phyloP scores from a whole-genome alignment of 2,329 filamentous ascomycete species.

The Neonectria sp. region DNA sequence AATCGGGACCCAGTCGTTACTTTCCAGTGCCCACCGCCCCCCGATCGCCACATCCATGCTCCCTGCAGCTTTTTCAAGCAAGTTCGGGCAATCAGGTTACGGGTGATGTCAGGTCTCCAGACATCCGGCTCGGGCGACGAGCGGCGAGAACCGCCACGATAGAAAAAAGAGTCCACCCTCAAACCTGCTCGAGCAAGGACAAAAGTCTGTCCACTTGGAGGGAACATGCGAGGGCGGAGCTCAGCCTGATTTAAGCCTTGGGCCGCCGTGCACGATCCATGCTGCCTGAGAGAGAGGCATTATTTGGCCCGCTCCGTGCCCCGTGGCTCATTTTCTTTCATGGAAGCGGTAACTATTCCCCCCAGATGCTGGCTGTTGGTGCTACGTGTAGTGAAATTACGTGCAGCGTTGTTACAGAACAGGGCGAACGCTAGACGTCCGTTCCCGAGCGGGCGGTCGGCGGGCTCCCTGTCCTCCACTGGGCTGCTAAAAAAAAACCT shows the following conservation, averaged over 20 bases:
- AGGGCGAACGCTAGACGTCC: conserved; percentile 18
- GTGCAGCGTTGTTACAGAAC: not conserved
- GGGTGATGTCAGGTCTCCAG: conserved; percentile 48
- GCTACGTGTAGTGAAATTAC: not conserved
- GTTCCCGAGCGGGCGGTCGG: conserved; percentile 28
- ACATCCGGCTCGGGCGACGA: conserved; percentile 29
- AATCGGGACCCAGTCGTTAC: conserved; percentile 31
- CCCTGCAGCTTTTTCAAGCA: conserved; percentile 25
- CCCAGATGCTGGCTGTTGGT: not conserved
- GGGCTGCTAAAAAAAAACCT: conserved; percentile 21
- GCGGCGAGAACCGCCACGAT: conserved; percentile 16
- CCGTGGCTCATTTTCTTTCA: conserved; percentile 13
- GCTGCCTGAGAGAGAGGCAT: conserved; percentile 15
- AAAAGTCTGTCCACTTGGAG: conserved; percentile 1
- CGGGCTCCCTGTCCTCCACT: not conserved
- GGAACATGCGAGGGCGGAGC: not conserved
- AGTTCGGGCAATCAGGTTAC: conserved; percentile 34
- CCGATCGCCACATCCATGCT: conserved; percentile 40
- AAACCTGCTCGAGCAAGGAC: not conserved
- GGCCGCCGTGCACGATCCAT: conserved; percentile 11
- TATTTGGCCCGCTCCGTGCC: conserved; percentile 3
- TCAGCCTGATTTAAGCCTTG: conserved; percentile 6
- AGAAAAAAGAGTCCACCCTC: not conserved
- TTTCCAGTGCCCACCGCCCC: conserved; percentile 17
- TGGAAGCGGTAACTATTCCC: conserved; percentile 8